Percentiles rank a stretch among this genome's conserved stretches.
Conservation (phyloP, 2,329 filamentous ascomycete genomes). For the Neophaeococcomyces aloes region DNA sequence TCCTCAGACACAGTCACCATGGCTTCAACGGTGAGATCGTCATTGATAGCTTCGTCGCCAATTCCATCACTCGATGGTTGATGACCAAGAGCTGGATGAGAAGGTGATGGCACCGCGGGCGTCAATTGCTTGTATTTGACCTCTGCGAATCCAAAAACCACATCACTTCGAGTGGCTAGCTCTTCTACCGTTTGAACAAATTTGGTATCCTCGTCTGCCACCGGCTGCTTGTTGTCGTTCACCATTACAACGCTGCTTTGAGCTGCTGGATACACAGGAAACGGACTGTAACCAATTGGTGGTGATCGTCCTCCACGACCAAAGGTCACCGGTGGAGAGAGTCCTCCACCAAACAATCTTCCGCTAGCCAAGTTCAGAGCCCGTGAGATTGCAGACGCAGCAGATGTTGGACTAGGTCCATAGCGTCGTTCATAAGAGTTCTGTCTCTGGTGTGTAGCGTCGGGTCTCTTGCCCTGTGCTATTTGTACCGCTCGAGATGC, state of each 20-base stretch:
- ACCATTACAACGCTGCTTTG: conserved; percentile 57
- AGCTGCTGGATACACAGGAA: conserved; percentile 70
- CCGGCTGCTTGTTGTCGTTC: conserved; percentile 50
- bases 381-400: conserved; percentile 86
- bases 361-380: conserved; percentile 87
- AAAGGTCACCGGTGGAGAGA: conserved; percentile 39
- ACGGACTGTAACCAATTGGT: conserved; percentile 51
- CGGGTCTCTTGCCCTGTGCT: conserved; percentile 53
- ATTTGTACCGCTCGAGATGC: conserved; percentile 68
- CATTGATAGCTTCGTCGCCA: conserved; percentile 34
- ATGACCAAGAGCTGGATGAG: conserved; percentile 28
- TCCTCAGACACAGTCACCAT: conserved; percentile 83
- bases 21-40: conserved; percentile 76
- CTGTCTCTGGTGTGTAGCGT: conserved; percentile 56
- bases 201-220: conserved; percentile 66
- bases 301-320: conserved; percentile 38
- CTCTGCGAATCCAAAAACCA: conserved; percentile 94
- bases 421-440: conserved; percentile 76
- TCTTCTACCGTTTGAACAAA: conserved; percentile 80
- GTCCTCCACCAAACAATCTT: conserved; percentile 40
- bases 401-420: conserved; percentile 59
- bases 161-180: conserved; percentile 82
- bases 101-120: conserved; percentile 63
- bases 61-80: conserved; percentile 22
- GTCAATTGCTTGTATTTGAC: conserved; percentile 98